Conservation (phyloP, 106 monocot species). For the Narthecium ossifragum region DNA sequence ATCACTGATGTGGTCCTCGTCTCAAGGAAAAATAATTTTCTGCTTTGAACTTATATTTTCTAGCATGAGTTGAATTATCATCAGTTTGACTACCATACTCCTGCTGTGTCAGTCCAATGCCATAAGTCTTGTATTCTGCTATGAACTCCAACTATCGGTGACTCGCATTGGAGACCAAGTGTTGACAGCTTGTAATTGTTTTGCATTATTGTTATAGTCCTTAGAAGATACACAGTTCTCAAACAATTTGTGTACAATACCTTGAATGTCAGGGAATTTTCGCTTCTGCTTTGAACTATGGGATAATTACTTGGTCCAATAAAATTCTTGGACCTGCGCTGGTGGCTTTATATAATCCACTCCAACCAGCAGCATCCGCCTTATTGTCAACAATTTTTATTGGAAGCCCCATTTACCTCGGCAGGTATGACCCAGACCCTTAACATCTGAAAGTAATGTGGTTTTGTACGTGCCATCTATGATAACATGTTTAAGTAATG, state of each 20-base stretch:
- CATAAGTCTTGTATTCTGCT: background rate
- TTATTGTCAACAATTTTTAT: conserved; percentile 74
- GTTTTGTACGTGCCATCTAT: too few relatives aligned
- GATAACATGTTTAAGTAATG: background rate
- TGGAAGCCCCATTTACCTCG: conserved; percentile 71
- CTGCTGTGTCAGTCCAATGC: background rate
- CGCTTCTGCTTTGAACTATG: conserved; percentile 82
- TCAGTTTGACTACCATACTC: too few relatives aligned
- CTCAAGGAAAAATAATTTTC: too few relatives aligned
- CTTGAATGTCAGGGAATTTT: conserved; percentile 39
- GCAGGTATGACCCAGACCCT: conserved; percentile 68
- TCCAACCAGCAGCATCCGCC: conserved; percentile 71
- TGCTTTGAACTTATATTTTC: too few relatives aligned
- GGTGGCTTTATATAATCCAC: conserved; percentile 76
- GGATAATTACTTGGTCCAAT: too few relatives aligned
- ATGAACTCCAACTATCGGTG: background rate
- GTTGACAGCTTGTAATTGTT: background rate
- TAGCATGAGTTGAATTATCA: too few relatives aligned
- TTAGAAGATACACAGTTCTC: too few relatives aligned
- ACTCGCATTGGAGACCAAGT: background rate
- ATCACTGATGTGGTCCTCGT: background rate
- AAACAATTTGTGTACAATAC: background rate
- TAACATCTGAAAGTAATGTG: too few relatives aligned
- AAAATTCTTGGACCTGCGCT: conserved; percentile 75
- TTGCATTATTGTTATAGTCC: too few relatives aligned